Evolutionary conservation across 441 rosid species (phyloP), one percentile per base, ranked within the genome.

Genomic region (Corymbia calophylla): DNA sequence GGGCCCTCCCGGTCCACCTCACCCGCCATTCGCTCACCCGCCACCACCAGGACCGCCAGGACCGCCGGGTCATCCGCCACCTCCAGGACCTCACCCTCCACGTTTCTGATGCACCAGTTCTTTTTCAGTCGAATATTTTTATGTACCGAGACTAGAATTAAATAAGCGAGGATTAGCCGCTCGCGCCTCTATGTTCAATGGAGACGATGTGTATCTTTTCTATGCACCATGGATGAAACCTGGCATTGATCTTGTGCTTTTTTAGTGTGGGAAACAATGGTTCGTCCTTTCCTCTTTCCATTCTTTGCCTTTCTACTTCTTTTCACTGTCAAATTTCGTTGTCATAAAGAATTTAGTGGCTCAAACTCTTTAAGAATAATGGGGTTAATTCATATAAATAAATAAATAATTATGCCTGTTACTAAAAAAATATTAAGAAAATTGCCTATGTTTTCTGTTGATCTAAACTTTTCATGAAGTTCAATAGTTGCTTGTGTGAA

Each of bases 41-140:
- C 89, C 89, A 25, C 93, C 90, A 4, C 90, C 88, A 5, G 66
- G 51, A 14, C 87, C 87, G 15, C 90, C 89, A 2, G 90, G 90
- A 39, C 91, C 91, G 39, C 90, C 88, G 10, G 66, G 51, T 13
- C 49, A 12, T 77, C 84, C 84, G n/a, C 86, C 55, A 14, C 87
- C 87, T 21, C 90, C 89, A 2, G 90, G 90, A 39, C 90, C 91
- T n/a, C 90, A 48, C 31, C 92, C 89, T 7, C 89, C 91, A 7
- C 88, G 47, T 18, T 90, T 21, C 51, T 77, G n/a, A 77, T 47
- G 51, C 84, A 39, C 51, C 3, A 77, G 3, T 77, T 77, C 84
- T 7, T 39, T 44, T 77, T 39, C 18, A 23, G n/a, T 77, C 51
- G 44, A 12, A 12, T 39, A 12, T 21, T 39, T 39, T 25, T 77